A percentile compares a stretch with the other conserved stretches of the same genome.
phyloP scores from a whole-genome alignment of 495 filamentous ascomycete species.

The Penicillium subrubescens region DNA sequence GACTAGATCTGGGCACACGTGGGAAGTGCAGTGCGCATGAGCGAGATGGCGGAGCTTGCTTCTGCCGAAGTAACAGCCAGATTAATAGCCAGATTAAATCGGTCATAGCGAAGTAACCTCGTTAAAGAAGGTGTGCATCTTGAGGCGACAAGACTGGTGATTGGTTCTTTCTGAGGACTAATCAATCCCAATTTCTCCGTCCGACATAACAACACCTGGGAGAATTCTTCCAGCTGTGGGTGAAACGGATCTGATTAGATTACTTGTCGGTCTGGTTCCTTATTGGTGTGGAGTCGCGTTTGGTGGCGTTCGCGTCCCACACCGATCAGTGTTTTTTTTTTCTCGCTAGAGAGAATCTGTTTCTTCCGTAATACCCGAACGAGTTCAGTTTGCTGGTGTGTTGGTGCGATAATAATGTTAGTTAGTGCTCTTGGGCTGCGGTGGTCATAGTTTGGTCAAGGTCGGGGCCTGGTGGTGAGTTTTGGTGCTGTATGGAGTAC shows the following conservation, averaged over 20 bases:
- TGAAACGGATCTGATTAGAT: slow-evolving; percentile 6
- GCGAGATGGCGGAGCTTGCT: background rate
- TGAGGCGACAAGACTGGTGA: background rate
- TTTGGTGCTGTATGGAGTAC: background rate
- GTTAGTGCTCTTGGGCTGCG: background rate
- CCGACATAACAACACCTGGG: background rate
- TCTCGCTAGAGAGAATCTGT: background rate
- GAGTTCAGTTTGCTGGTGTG: background rate
- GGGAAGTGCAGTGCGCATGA: background rate
- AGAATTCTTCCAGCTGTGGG: background rate
- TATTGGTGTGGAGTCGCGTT: background rate
- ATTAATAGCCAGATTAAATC: background rate
- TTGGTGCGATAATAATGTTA: too few relatives aligned
- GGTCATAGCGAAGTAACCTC: background rate
- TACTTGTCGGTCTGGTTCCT: background rate
- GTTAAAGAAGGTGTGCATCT: background rate
- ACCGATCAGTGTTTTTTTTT: background rate
- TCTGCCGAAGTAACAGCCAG: background rate
- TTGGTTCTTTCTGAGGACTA: background rate
- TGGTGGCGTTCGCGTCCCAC: slow-evolving; percentile 5
- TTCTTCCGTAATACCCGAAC: background rate
- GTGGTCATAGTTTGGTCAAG: background rate
- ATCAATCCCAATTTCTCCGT: background rate
- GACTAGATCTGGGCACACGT: background rate
- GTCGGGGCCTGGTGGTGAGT: background rate